phyloP scores from a whole-genome alignment of 1,139 yeast species.

The Hemisphaericaspora xylofermentans region DNA sequence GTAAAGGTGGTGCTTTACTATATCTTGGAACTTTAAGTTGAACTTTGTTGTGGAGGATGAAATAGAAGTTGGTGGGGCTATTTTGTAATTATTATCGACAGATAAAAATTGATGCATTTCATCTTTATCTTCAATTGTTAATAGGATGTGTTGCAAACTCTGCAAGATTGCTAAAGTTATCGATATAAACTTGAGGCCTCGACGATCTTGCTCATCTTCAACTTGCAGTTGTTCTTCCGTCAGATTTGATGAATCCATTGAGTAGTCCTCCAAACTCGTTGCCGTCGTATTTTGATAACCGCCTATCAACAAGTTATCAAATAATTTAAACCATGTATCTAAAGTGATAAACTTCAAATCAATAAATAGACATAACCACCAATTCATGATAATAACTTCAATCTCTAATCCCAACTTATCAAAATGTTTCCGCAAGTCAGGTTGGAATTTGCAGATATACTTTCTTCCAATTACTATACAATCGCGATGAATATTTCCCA shows the following conservation, averaged over 20 bases:
- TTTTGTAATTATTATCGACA: conserved; percentile 8
- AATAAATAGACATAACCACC: conserved; percentile 60
- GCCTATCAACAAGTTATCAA: conserved; percentile 45
- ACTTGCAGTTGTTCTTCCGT: not conserved
- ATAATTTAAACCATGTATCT: conserved; percentile 51
- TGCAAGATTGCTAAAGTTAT: conserved; percentile 12
- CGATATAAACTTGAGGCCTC: conserved; percentile 8
- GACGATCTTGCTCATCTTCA: conserved; percentile 2
- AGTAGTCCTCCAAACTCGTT: not conserved
- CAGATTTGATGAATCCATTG: not conserved
- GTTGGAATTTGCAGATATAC: conserved; percentile 29
- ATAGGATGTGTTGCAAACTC: conserved; percentile 8
- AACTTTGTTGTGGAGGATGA: not conserved
- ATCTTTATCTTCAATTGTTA: conserved; percentile 7
- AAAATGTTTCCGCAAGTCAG: conserved; percentile 41
- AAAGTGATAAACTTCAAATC: conserved; percentile 48
- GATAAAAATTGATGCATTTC: conserved; percentile 9
- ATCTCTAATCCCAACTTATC: conserved; percentile 39
- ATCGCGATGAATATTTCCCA: conserved; percentile 43
- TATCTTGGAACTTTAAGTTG: conserved; percentile 12
- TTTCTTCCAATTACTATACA: conserved; percentile 23
- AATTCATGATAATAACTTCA: conserved; percentile 54
- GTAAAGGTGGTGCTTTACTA: conserved; percentile 9
- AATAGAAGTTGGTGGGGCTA: not conserved
- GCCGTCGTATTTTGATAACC: not conserved